Evolutionary conservation across 2,329 filamentous ascomycete species (phyloP).

Genomic region (Xylariaceae sp.): DNA sequence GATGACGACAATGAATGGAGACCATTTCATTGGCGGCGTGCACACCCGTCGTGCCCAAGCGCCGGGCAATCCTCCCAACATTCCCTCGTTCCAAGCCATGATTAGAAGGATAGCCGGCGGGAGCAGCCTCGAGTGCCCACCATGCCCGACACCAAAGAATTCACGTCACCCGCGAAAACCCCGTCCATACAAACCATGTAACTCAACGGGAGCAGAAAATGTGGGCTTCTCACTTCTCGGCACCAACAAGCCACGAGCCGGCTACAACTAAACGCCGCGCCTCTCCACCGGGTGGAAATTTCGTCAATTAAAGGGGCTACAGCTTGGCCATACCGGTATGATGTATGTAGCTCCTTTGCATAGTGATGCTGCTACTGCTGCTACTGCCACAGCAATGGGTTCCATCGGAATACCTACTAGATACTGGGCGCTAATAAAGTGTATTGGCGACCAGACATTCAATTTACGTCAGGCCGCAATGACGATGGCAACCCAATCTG

Average conservation of each 20-base stretch:
- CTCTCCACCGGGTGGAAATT: neutral
- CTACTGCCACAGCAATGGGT: neutral
- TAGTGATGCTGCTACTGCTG: too few species aligned
- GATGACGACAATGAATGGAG: neutral
- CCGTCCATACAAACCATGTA: neutral
- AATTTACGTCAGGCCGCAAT: neutral
- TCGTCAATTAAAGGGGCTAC: neutral
- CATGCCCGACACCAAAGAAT: neutral
- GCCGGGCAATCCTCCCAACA: neutral
- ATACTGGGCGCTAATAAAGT: neutral
- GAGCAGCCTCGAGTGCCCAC: neutral
- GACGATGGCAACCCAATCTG: slow-evolving; percentile 13
- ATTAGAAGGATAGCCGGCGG: neutral
- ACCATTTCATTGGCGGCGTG: neutral
- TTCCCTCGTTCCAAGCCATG: neutral
- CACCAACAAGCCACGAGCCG: neutral
- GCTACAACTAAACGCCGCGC: neutral
- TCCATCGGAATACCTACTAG: neutral
- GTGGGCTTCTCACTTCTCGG: neutral
- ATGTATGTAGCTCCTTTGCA: too few species aligned
- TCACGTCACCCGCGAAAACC: neutral
- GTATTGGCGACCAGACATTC: neutral
- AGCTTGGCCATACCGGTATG: neutral
- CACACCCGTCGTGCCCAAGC: neutral
- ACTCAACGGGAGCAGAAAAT: neutral